Evolutionary conservation across 371 early-diverging fungal genomes (phyloP).

Genomic region (Apophysomyces elegans): DNA sequence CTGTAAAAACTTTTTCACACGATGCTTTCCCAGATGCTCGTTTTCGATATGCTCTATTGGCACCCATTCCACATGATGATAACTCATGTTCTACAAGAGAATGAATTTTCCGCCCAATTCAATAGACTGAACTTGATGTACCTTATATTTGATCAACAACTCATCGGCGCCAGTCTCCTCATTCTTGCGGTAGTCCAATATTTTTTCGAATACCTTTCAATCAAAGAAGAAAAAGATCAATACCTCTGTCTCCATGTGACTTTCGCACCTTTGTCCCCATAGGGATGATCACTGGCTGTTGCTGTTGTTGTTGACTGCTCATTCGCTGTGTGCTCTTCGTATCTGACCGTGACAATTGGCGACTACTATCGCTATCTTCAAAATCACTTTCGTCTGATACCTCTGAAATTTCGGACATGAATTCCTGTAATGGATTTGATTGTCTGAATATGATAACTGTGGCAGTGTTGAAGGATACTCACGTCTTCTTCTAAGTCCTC

Average conservation of each 20-base stretch:
- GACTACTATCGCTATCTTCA: conserved; percentile 18
- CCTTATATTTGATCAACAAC: conserved; percentile 77
- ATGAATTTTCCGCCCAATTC: not conserved
- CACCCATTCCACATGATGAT: conserved; percentile 88
- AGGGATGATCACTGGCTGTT: conserved; percentile 71
- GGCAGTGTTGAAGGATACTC: not conserved
- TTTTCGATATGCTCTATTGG: conserved; percentile 65
- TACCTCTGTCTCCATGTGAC: not conserved
- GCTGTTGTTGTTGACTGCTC: conserved; percentile 40
- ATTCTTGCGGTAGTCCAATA: conserved; percentile 63
- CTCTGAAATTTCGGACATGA: conserved; percentile 24
- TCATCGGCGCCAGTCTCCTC: conserved; percentile 46
- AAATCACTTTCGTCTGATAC: conserved; percentile 32
- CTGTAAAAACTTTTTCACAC: conserved; percentile 79
- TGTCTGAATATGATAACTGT: not conserved
- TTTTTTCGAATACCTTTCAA: conserved; percentile 64
- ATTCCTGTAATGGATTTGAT: conserved; percentile 20
- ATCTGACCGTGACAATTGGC: conserved; percentile 8
- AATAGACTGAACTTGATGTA: conserved; percentile 16
- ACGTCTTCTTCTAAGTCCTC: conserved; percentile 24
- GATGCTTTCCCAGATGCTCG: conserved; percentile 75
- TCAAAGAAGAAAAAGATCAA: not conserved
- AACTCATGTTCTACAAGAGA: conserved; percentile 65
- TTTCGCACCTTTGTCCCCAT: conserved; percentile 64
- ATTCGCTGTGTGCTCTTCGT: conserved; percentile 17